Conservation (phyloP, 495 filamentous ascomycete species). For the Hyaloscypha bicolor region DNA sequence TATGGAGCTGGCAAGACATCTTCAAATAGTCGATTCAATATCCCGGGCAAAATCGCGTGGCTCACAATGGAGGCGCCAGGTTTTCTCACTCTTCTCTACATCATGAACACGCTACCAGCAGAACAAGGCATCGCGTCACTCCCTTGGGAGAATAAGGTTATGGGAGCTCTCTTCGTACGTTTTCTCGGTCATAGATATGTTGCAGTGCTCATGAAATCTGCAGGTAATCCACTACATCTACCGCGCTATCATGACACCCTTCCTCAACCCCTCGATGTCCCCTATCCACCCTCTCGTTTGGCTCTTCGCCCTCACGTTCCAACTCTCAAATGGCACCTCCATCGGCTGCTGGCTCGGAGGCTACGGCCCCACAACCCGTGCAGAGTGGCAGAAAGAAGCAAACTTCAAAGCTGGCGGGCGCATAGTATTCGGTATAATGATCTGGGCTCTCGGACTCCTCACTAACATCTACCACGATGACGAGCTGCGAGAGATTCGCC, state of each 20-base stretch:
- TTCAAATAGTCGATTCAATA: conserved; percentile 66
- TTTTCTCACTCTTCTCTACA: conserved; percentile 76
- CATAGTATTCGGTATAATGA: conserved; percentile 50
- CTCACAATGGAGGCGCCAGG: conserved; percentile 81
- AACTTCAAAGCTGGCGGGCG: conserved; percentile 19
- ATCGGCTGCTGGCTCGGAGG: conserved; percentile 81
- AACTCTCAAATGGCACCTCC: conserved; percentile 74
- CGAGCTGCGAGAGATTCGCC: conserved; percentile 73
- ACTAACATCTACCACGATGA: conserved; percentile 87
- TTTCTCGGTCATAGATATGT: conserved; percentile 31
- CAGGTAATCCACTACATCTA: conserved; percentile 80
- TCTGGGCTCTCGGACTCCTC: conserved; percentile 70
- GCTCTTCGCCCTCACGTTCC: conserved; percentile 64
- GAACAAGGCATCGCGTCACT: conserved; percentile 50
- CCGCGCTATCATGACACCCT: conserved; percentile 79
- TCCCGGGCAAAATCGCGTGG: conserved; percentile 90
- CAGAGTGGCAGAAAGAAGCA: conserved; percentile 52
- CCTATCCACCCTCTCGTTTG: conserved; percentile 74
- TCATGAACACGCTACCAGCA: conserved; percentile 65
- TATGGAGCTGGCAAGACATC: conserved; percentile 91
- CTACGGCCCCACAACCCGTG: conserved; percentile 65
- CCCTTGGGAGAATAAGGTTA: conserved; percentile 70
- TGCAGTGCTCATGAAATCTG: conserved; percentile 19
- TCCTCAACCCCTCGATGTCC: conserved; percentile 87
- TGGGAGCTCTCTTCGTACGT: conserved; percentile 63